Conservation (phyloP, 768 basidiomycete species). For the Tulasnella sp. region DNA sequence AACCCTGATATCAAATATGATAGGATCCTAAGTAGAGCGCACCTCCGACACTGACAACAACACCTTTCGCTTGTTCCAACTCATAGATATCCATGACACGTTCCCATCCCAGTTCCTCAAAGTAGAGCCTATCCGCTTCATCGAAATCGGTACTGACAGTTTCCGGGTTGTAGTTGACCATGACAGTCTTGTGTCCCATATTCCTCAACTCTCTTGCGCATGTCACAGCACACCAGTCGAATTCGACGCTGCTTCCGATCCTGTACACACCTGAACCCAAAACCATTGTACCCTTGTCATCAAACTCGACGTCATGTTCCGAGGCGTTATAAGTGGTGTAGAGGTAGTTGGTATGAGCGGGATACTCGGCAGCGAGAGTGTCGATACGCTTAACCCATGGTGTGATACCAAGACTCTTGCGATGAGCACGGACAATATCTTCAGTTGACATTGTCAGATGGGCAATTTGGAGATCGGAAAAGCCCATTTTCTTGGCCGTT, state of each 20-base stretch:
- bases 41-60: conserved; percentile 96
- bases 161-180: conserved; percentile 99
- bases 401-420: conserved; percentile 78
- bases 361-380: conserved; percentile 96
- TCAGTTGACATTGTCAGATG: conserved; percentile 59
- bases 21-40: conserved; percentile 22
- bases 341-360: conserved; percentile 96
- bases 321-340: conserved; percentile 99
- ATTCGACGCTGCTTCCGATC: conserved; percentile 96
- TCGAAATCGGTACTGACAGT: conserved; percentile 99
- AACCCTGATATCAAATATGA: neutral
- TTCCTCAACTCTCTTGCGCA: conserved; percentile 85
- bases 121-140: conserved; percentile 97
- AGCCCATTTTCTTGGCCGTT: conserved; percentile 87
- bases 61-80: conserved; percentile 81
- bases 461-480: conserved; percentile 86
- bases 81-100: conserved; percentile 99
- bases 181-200: conserved; percentile 90
- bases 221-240: conserved; percentile 99
- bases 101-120: conserved; percentile 95
- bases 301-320: conserved; percentile 86
- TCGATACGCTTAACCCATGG: conserved; percentile 99
- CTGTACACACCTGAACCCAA: conserved; percentile 96
- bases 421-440: conserved; percentile 63
- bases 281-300: conserved; percentile 98